Evolutionary conservation across 306 rosid species (phyloP).

Genomic region (Betula pendula): DNA sequence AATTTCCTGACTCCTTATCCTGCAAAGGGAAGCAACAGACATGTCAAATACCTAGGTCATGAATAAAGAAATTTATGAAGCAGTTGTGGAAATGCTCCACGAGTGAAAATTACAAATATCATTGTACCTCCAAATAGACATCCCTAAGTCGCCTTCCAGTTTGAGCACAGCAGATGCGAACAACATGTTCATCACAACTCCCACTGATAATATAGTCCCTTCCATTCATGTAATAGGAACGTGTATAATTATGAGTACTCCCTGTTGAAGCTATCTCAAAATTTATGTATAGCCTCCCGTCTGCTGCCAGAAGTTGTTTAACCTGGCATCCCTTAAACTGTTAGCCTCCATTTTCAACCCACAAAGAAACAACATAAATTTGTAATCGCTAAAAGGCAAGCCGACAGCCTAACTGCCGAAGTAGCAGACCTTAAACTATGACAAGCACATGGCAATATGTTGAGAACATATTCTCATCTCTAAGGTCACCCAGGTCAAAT

Average conservation of each 20-base stretch:
- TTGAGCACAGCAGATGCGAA: constrained; percentile 82
- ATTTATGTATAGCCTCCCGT: constrained; percentile 76
- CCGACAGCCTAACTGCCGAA: neutral
- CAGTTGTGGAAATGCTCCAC: neutral
- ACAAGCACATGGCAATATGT: neutral
- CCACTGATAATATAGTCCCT: constrained; percentile 85
- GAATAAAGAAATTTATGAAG: neutral
- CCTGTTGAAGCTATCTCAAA: constrained; percentile 73
- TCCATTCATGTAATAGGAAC: constrained; percentile 86
- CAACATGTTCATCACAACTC: constrained; percentile 82
- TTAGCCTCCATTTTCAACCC: neutral
- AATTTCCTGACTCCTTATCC: constrained; percentile 54
- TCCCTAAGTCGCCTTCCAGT: constrained; percentile 82
- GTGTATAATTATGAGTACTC: constrained; percentile 75
- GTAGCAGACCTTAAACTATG: neutral
- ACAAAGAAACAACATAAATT: constrained; percentile 6
- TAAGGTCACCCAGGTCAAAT: neutral
- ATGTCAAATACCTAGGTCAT: neutral
- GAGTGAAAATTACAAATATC: neutral
- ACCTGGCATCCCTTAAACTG: constrained; percentile 40
- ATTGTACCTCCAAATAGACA: constrained; percentile 67
- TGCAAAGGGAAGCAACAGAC: constrained; percentile 35
- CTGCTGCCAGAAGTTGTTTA: constrained; percentile 72
- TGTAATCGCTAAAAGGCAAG: neutral
- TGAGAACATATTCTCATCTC: constrained; percentile 6